Evolutionary conservation across 306 rosid genomes (phyloP).

Genomic region (Lathyrus tuberosus): DNA sequence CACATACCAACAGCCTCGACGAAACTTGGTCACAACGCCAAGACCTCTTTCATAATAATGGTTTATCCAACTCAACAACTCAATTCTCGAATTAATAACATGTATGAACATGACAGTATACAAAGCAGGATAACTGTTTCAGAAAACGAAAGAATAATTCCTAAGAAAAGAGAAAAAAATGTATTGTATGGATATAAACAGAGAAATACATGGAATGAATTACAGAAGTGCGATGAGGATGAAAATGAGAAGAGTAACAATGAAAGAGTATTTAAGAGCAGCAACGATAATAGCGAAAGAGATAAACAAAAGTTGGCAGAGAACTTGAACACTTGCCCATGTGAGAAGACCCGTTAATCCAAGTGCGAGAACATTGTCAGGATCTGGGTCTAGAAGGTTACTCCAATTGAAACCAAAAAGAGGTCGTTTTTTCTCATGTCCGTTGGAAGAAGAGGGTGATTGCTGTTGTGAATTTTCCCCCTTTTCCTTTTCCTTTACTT

Average conservation of each 20-base stretch:
- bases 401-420: slow-evolving; percentile 63
- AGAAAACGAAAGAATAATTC: too few species aligned
- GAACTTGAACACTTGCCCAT: slow-evolving; percentile 89
- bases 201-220: background rate
- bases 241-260: slow-evolving; percentile 78
- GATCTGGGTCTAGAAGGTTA: slow-evolving; percentile 67
- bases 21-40: too few species aligned
- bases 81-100: too few species aligned
- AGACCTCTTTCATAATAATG: too few species aligned
- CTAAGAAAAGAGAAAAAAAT: too few species aligned
- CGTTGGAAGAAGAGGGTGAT: slow-evolving; percentile 41
- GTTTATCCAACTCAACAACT: too few species aligned
- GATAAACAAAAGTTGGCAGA: slow-evolving; percentile 70
- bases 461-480: slow-evolving; percentile 22
- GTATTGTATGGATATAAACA: too few species aligned
- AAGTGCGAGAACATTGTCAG: slow-evolving; percentile 73
- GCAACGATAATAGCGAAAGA: slow-evolving; percentile 74
- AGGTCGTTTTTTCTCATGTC: slow-evolving; percentile 42
- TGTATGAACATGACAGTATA: too few species aligned
- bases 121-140: too few species aligned
- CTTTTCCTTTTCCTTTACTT: slow-evolving; percentile 39
- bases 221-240: slow-evolving; percentile 65
- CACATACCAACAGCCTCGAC: too few species aligned
- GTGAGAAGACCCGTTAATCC: slow-evolving; percentile 80
- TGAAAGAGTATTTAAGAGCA: slow-evolving; percentile 82